A percentile compares a stretch with the other conserved stretches of the same genome.
These are phyloP conservation scores for Aspergillus conjunctus DNA, from an alignment of 495 filamentous ascomycete species.

Conservation along the genomic window DNA sequence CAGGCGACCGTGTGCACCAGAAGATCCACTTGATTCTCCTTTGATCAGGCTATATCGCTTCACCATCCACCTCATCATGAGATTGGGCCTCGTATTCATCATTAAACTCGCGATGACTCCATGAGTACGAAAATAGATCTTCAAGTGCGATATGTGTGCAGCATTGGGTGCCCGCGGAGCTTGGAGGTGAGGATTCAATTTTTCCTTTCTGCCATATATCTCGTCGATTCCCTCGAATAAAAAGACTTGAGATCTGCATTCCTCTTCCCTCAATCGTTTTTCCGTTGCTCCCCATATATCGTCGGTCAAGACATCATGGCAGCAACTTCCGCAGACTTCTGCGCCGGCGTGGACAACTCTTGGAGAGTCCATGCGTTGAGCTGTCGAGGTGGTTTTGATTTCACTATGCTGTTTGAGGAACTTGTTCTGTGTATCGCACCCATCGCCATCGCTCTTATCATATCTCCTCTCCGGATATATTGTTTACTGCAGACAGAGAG, in stretches of 20 bases:
- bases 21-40: neutral
- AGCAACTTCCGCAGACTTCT: conserved; percentile 5
- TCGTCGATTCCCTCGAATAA: neutral
- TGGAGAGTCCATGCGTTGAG: conserved; percentile 6
- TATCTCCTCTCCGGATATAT: conserved; percentile 9
- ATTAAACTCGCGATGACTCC: neutral
- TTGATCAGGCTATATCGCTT: neutral
- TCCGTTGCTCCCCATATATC: neutral
- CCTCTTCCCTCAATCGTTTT: neutral
- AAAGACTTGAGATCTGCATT: conserved; percentile 2
- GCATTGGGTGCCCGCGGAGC: neutral
- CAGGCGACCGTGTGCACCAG: neutral
- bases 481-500: neutral
- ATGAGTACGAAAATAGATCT: conserved; percentile 8
- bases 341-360: conserved; percentile 8
- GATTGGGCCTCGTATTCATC: conserved; percentile 1
- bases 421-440: neutral
- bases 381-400: conserved; percentile 13
- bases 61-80: neutral
- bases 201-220: neutral
- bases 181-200: neutral
- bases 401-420: conserved; percentile 8
- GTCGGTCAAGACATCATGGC: conserved; percentile 1
- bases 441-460: neutral
- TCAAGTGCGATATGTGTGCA: neutral